Percentiles rank a stretch among this genome's conserved stretches.
Evolutionary conservation across 345 rosid genomes (phyloP).

Genomic region (Xanthoceras sorbifolium): DNA sequence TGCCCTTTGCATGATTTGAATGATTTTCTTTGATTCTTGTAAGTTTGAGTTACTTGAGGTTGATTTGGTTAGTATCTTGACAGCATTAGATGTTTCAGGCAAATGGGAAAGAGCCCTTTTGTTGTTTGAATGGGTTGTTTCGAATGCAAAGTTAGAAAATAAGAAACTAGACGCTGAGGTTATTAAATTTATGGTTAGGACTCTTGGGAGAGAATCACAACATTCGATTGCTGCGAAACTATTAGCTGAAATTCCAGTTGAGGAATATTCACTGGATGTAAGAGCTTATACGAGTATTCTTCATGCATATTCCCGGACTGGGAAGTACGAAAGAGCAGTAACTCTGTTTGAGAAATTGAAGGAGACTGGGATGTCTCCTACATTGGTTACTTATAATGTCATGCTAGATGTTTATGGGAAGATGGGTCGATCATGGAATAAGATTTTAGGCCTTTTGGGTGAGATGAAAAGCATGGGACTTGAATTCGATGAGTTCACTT

Average conservation of each 20-base stretch:
- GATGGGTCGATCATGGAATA: conserved; percentile 84
- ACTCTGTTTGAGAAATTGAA: conserved; percentile 67
- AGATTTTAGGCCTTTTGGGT: conserved; percentile 58
- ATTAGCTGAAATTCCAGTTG: conserved; percentile 64
- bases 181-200: conserved; percentile 60
- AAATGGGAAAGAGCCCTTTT: conserved; percentile 71
- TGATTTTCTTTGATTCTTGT: conserved; percentile 52
- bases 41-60: conserved; percentile 53
- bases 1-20: conserved; percentile 52
- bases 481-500: conserved; percentile 79
- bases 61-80: conserved; percentile 67
- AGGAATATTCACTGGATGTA: conserved; percentile 61
- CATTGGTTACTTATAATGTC: conserved; percentile 86
- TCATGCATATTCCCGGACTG: conserved; percentile 60
- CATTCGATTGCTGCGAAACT: conserved; percentile 65
- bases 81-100: conserved; percentile 62
- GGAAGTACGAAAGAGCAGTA: conserved; percentile 62
- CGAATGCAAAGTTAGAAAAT: conserved; percentile 28
- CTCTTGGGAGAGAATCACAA: conserved; percentile 81
- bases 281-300: conserved; percentile 80
- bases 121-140: conserved; percentile 70
- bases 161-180: conserved; percentile 53
- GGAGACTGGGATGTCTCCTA: conserved; percentile 67
- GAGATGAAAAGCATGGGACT: conserved; percentile 69
- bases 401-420: conserved; percentile 88